Conservation (phyloP, 1,139 yeast species). For the Blastobotrys ciferrii region DNA sequence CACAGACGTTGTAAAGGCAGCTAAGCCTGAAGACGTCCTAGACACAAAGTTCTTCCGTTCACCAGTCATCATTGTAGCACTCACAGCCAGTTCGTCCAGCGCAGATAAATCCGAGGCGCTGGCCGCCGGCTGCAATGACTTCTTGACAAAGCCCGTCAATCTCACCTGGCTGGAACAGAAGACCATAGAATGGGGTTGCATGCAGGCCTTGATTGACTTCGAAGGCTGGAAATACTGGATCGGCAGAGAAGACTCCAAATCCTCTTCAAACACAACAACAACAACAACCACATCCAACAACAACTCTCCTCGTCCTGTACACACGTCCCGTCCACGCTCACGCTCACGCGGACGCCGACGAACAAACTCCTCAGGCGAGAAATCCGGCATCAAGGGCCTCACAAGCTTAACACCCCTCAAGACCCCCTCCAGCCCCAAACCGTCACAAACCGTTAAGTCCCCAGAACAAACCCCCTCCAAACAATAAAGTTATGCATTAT, state of each 20-base stretch:
- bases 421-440: constrained; percentile 5
- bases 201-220: constrained; percentile 96
- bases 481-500: not conserved
- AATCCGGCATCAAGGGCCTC: not conserved
- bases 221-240: constrained; percentile 96
- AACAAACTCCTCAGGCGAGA: constrained; percentile 1
- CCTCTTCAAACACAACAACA: not conserved
- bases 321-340: not conserved
- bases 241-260: constrained; percentile 26
- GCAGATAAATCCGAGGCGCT: constrained; percentile 87
- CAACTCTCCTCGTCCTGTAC: not conserved
- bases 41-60: constrained; percentile 67
- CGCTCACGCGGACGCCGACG: constrained; percentile 5
- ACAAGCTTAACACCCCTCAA: constrained; percentile 2
- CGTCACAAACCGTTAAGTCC: not conserved
- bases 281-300: not conserved
- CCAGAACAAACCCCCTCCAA: not conserved
- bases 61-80: constrained; percentile 93
- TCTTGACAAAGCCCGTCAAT: constrained; percentile 94
- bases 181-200: constrained; percentile 88
- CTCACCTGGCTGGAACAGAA: constrained; percentile 91
- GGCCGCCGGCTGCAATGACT: constrained; percentile 96
- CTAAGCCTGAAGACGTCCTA: constrained; percentile 46
- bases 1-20: constrained; percentile 22
- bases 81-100: constrained; percentile 88